Conservation (phyloP, 2,329 filamentous ascomycete genomes). For the Penicillium sp. region DNA sequence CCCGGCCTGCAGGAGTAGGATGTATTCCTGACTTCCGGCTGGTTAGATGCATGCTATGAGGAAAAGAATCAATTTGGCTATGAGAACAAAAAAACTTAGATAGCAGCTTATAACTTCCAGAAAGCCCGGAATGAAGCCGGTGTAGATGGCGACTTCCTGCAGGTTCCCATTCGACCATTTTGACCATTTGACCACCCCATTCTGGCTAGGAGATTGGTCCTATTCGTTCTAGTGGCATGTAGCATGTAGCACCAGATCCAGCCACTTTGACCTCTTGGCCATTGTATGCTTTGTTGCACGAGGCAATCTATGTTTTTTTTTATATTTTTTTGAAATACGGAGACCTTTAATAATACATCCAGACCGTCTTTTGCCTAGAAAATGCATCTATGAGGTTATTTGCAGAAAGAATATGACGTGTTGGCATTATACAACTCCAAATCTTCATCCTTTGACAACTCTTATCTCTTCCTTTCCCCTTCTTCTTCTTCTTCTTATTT, state of each 20-base stretch:
- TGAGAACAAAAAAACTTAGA: constrained; percentile 2
- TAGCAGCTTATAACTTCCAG: constrained; percentile 12
- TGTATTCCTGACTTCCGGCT: constrained; percentile 15
- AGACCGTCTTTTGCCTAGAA: constrained; percentile 19
- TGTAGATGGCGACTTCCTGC: constrained; percentile 18
- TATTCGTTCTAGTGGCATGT: constrained; percentile 1
- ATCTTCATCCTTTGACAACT: constrained; percentile 4
- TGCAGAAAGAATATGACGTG: constrained; percentile 22
- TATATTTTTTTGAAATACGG: constrained; percentile 8
- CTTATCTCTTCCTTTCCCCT: neutral
- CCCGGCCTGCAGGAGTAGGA: constrained; percentile 16
- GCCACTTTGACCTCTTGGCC: constrained; percentile 25
- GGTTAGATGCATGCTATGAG: constrained; percentile 13
- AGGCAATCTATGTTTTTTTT: no score
- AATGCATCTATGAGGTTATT: constrained; percentile 22
- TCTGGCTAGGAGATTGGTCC: neutral
- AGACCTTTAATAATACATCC: constrained; percentile 8
- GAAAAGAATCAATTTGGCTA: constrained; percentile 11
- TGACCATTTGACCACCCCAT: constrained; percentile 1
- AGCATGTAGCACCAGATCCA: constrained; percentile 23
- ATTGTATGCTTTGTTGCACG: constrained; percentile 32
- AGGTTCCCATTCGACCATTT: constrained; percentile 20
- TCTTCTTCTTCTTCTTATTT: neutral
- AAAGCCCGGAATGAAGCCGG: constrained; percentile 9
- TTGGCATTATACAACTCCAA: constrained; percentile 26